These are phyloP conservation scores for Davidsoniella virescens DNA, from an alignment of 2,329 filamentous ascomycete species.

Conservation along the genomic window DNA sequence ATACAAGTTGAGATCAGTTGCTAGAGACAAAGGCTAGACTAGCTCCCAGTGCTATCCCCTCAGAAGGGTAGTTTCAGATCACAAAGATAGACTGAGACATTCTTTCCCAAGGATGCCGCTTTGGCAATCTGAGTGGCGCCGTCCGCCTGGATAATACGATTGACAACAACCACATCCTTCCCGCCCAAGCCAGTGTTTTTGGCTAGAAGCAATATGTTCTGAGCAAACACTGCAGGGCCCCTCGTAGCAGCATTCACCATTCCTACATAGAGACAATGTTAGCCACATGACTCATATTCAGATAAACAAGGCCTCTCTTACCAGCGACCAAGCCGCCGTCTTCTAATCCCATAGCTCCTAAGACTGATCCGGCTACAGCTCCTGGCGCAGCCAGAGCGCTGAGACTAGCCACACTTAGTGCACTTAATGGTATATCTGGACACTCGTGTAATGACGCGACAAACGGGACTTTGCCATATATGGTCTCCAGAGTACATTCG, in stretches of 20 bases:
- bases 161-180: neutral
- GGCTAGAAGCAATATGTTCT: neutral
- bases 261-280: too few relatives aligned
- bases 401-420: neutral
- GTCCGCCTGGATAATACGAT: too few relatives aligned
- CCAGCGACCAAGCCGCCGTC: neutral
- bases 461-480: neutral
- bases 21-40: too few relatives aligned
- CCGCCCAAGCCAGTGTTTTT: neutral
- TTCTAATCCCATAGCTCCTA: neutral
- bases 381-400: neutral
- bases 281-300: neutral
- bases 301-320: neutral
- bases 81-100: too few relatives aligned
- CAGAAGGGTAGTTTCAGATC: too few relatives aligned
- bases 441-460: neutral
- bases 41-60: too few relatives aligned
- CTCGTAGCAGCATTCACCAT: too few relatives aligned
- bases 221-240: neutral
- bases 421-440: neutral
- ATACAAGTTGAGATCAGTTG: too few relatives aligned
- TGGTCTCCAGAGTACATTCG: neutral
- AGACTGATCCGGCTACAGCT: neutral
- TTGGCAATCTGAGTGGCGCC: too few relatives aligned
- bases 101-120: too few relatives aligned